Percentiles rank a stretch among this genome's conserved stretches.
These are phyloP conservation scores for Mrakia gelida DNA, from an alignment of 768 basidiomycete species.

Conservation along the genomic window DNA sequence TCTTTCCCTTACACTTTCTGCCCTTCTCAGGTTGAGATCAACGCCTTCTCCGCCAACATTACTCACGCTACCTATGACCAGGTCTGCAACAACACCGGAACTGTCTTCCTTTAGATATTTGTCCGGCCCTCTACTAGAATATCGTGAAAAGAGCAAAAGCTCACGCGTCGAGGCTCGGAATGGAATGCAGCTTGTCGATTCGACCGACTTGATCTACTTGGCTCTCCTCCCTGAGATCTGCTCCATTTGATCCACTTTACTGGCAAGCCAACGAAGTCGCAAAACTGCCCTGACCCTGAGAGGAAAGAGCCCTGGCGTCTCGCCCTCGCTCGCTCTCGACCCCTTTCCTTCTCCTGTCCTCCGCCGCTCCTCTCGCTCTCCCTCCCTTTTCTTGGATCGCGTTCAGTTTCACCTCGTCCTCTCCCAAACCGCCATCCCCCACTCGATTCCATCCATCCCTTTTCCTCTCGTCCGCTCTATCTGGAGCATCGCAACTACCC, in stretches of 20 bases:
- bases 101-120: neutral
- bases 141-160: too few relatives aligned
- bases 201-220: too few relatives aligned
- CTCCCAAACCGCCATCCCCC: neutral
- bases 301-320: too few relatives aligned
- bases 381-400: neutral
- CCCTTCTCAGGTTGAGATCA: neutral
- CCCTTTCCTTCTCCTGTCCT: constrained; percentile 4
- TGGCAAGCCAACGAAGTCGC: too few relatives aligned
- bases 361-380: neutral
- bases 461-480: neutral
- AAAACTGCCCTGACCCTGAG: too few relatives aligned
- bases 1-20: neutral
- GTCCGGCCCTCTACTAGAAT: neutral
- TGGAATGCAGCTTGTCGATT: too few relatives aligned
- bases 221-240: too few relatives aligned
- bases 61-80: constrained; percentile 19
- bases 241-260: too few relatives aligned
- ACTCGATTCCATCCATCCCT: neutral
- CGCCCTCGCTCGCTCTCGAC: neutral
- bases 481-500: neutral
- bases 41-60: constrained; percentile 6
- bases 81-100: constrained; percentile 23
- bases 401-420: neutral
- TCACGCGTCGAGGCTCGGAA: too few relatives aligned